Base-by-base conservation (phyloP, 495 filamentous ascomycete genomes). In the Lineolata rhizophorae region DNA sequence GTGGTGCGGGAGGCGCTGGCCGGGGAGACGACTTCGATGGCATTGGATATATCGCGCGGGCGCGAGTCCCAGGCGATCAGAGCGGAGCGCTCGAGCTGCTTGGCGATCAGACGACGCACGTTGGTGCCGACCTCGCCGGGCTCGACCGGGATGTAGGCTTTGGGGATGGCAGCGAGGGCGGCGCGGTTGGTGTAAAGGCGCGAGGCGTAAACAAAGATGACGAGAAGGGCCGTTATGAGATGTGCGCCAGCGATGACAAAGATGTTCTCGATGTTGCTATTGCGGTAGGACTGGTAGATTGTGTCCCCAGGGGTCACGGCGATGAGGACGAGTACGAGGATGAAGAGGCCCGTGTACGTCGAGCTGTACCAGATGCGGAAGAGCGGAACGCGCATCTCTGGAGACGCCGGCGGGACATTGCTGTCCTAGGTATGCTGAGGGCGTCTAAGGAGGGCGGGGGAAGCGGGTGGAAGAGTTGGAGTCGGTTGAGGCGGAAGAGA, bases 101-200 rank as follows among this genome's bases (percentile, higher is more conserved):
- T 66, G 18, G 60, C 61, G 28, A 97, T 75, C 55, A 87, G 67
- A 30, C 69, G 60, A 40, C 74, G 56, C 18, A 93, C 77, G 27
- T 64, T 66, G 44, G 70, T 68, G 16, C 63, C 64, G 16, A 92
- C 56, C 44, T 80, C 70, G 30, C 76, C 76, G 39, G 78, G 74
- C 45, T 81, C 81, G 30, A 90, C 54, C 6, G 81, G 81, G 4
- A 90, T 67, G 64, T 72, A 83, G 30, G 64, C 53, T 43, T 82
- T 83, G 1, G 90, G 90, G 30, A 97, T 94, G 2, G 64, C 72
- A 1, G 70, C 60, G 15, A 97, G 62, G 9, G 75, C 71, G 20
- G 59, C 75, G 22, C 79, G 67, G 44, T 76, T 84, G 17, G 82
- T 77, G 51, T 82, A 94, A n/a, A 95, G 65, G n/a, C 90, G 62